These are phyloP conservation scores for Fusarium nelsonii DNA, from an alignment of 2,329 filamentous ascomycete genomes.

Conservation along the genomic window DNA sequence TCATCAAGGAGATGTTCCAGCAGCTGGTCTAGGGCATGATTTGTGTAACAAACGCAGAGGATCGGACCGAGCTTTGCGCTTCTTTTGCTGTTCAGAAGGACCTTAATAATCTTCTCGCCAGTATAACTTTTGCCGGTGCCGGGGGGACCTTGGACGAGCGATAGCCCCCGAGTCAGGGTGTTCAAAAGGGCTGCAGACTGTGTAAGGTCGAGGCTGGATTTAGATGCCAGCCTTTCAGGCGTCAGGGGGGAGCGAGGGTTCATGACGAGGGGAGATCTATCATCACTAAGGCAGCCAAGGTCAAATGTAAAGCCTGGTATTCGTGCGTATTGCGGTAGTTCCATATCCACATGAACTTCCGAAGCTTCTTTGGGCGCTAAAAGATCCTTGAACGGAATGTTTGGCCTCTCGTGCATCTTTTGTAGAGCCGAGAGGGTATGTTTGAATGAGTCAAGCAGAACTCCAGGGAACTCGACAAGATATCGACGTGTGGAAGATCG, in stretches of 20 bases:
- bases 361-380: background rate
- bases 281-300: background rate
- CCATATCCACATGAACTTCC: background rate
- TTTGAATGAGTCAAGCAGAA: conserved; percentile 9
- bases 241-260: background rate
- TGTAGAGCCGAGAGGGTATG: conserved; percentile 1
- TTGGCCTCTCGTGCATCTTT: background rate
- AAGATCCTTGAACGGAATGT: background rate
- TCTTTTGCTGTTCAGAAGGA: background rate
- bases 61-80: background rate
- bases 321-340: conserved; percentile 1
- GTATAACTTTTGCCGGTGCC: conserved; percentile 2
- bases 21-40: conserved; percentile 1
- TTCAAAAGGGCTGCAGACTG: conserved; percentile 1
- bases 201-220: background rate
- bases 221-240: background rate
- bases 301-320: background rate
- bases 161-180: background rate
- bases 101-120: conserved; percentile 11
- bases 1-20: conserved; percentile 7
- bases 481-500: background rate
- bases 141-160: background rate
- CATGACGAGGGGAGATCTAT: background rate
- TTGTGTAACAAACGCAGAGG: conserved; percentile 5
- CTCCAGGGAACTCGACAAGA: conserved; percentile 3